Conservation (phyloP, 75 land plant genomes). For the Chamaecyparis obtusa region DNA sequence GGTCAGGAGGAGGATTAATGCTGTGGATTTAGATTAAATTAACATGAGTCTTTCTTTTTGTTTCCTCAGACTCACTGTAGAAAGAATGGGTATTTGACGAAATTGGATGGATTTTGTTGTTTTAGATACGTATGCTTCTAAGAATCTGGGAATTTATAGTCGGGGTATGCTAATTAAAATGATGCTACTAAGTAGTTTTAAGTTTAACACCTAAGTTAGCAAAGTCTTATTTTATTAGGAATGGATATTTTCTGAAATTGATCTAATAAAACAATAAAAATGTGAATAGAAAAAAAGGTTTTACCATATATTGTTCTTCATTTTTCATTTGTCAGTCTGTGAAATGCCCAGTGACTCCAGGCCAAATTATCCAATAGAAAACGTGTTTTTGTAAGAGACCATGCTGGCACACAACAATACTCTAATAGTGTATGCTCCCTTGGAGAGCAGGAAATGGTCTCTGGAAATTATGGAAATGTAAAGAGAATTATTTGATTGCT, state of each 20-base stretch:
- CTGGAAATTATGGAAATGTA: background rate
- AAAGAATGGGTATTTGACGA: background rate
- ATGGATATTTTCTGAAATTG: background rate
- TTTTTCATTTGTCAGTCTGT: too few relatives aligned
- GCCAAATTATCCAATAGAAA: too few relatives aligned
- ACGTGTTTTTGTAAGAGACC: background rate
- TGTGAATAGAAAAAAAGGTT: background rate
- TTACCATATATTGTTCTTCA: background rate
- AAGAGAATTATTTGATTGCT: background rate
- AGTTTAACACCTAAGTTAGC: background rate
- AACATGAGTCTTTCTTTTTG: background rate
- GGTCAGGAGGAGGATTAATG: background rate
- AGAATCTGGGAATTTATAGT: background rate
- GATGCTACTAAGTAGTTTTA: too few relatives aligned
- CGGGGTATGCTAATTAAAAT: background rate
- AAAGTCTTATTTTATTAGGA: background rate
- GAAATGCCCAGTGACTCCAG: too few relatives aligned
- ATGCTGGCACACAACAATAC: too few relatives aligned
- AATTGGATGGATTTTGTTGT: background rate
- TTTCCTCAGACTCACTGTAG: too few relatives aligned
- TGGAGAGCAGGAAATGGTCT: background rate
- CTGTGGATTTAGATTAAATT: background rate
- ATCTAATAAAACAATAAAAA: background rate
- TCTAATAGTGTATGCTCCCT: background rate
- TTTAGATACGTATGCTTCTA: background rate